Evolutionary conservation across 2,329 filamentous ascomycete species (phyloP), one percentile per base, ranked within the genome.

Genomic region (Sphaerulina musiva): DNA sequence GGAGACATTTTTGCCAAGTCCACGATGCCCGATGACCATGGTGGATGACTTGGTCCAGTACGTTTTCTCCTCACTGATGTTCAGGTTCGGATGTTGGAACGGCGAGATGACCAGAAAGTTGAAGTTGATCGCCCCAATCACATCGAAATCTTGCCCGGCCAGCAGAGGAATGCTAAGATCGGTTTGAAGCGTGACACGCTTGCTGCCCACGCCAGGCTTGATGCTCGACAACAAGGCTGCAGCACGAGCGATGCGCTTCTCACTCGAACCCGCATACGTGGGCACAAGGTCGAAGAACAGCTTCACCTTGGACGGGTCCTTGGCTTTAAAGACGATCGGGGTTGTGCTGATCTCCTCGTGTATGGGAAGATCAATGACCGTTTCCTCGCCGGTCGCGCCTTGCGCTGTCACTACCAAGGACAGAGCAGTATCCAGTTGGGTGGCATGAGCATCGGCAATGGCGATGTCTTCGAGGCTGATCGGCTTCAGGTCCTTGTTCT

Each of bases 1-100:
- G 10, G 84, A 56, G 57, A 87, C 80, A 69, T 98, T 98, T 76
- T 97, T 97, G 62, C 93, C 93, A 29, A 97, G 76, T 14, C 91
- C 83, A 65, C 83, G 77, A 68, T 86, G 83, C 4, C 83, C 83
- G 60, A 85, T 85, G 53, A 86, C 81, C 88, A 95, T 95, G 2
- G 92, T 92, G 2, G 89, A 87, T 10, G 87, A 82, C 69, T 89
- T 95, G 74, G 89, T 95, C 92, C 92, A 98, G 70, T 97, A 98
- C 0, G 91, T 97, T 68, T 95, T 88, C 54, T 90, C 81, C 36
- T 89, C 88, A 1, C 86, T 93, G 60, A 97, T 84, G 53, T 87
- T 87, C 86, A 98, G 93, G 56, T 95, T 95, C 6, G 89, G 89
- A 69, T 97, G 93, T 14, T 84, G 81, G 72, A 98, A 98, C 0